Evolutionary conservation across 2,329 filamentous ascomycete species (phyloP).

Genomic region (Aspergillus costaricaensis): DNA sequence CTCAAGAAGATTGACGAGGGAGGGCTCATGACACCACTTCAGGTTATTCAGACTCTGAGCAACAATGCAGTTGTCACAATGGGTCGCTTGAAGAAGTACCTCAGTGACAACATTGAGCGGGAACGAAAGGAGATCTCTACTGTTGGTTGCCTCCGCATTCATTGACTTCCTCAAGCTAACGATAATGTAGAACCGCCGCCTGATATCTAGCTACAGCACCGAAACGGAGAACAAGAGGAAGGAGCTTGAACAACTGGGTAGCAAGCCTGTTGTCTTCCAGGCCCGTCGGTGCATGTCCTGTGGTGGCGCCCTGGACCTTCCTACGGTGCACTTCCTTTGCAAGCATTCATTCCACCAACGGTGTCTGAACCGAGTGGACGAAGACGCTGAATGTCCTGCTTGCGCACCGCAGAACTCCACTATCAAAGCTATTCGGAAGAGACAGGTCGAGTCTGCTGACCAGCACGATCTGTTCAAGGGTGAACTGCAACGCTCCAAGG

Average conservation of each 20-base stretch:
- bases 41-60: slow-evolving; percentile 90
- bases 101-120: slow-evolving; percentile 82
- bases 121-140: slow-evolving; percentile 81
- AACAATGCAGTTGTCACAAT: slow-evolving; percentile 85
- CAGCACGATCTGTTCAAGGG: slow-evolving; percentile 87
- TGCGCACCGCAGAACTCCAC: slow-evolving; percentile 84
- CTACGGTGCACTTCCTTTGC: slow-evolving; percentile 92
- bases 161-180: slow-evolving; percentile 19
- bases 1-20: slow-evolving; percentile 86
- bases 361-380: slow-evolving; percentile 71
- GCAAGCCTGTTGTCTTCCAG: slow-evolving; percentile 86
- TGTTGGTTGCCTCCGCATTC: slow-evolving; percentile 31
- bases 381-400: slow-evolving; percentile 77
- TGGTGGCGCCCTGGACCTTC: slow-evolving; percentile 74
- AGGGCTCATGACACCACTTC: slow-evolving; percentile 89
- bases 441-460: slow-evolving; percentile 82
- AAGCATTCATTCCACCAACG: slow-evolving; percentile 96
- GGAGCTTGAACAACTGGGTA: slow-evolving; percentile 75
- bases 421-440: slow-evolving; percentile 79
- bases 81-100: slow-evolving; percentile 94
- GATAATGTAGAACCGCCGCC: slow-evolving; percentile 65
- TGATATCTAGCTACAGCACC: slow-evolving; percentile 78
- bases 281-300: slow-evolving; percentile 86
- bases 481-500: slow-evolving; percentile 73
- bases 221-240: slow-evolving; percentile 79